phyloP scores from a whole-genome alignment of 495 filamentous ascomycete species.

The Geoglossum glabrum region DNA sequence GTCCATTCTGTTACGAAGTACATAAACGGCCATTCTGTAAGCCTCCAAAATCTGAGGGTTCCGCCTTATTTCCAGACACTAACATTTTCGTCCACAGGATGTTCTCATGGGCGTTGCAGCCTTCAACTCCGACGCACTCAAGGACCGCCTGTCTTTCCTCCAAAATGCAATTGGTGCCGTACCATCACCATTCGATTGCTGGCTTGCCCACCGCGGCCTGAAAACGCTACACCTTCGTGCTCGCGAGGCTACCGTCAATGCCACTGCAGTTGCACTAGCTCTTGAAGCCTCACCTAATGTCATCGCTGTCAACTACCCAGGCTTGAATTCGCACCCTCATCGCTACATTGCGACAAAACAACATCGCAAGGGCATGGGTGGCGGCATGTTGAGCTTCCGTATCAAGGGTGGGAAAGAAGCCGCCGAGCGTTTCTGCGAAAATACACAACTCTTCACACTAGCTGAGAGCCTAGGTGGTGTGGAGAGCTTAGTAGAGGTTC shows the following conservation, averaged over 20 bases:
- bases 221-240: conserved; percentile 94
- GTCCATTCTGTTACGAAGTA: conserved; percentile 99
- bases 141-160: conserved; percentile 64
- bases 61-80: background rate
- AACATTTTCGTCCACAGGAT: conserved; percentile 31
- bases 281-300: conserved; percentile 69
- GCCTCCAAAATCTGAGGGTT: conserved; percentile 6
- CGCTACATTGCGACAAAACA: conserved; percentile 69
- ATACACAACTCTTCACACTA: conserved; percentile 74
- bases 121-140: conserved; percentile 71
- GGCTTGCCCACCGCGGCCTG: conserved; percentile 93
- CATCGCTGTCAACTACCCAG: conserved; percentile 84
- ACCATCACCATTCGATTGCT: conserved; percentile 87
- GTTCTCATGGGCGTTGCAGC: conserved; percentile 96
- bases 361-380: conserved; percentile 86
- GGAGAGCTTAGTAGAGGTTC: conserved; percentile 80
- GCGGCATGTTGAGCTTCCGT: conserved; percentile 94
- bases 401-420: conserved; percentile 74
- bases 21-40: conserved; percentile 81
- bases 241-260: conserved; percentile 64
- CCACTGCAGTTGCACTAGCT: conserved; percentile 50
- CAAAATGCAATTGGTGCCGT: conserved; percentile 96
- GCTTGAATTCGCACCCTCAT: conserved; percentile 68
- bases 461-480: conserved; percentile 88
- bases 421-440: conserved; percentile 80